phyloP scores from a whole-genome alignment of 495 filamentous ascomycete genomes.

The Immersiella caudata region DNA sequence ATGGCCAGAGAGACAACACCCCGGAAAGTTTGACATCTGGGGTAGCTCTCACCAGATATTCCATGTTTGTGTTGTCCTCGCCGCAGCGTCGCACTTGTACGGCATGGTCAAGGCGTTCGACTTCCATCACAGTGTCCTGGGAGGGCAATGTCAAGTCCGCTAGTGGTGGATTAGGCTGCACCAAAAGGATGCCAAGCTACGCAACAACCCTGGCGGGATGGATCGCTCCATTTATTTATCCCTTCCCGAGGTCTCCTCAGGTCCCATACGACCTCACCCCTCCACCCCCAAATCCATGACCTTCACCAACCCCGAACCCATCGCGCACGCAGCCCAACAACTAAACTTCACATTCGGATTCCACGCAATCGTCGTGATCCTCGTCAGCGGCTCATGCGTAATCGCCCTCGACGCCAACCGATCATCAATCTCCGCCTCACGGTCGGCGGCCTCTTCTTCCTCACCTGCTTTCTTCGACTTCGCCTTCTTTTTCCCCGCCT shows the following conservation, averaged over 20 bases:
- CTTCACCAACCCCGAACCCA: conserved; percentile 51
- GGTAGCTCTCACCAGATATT: conserved; percentile 82
- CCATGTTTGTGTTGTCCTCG: conserved; percentile 70
- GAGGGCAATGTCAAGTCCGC: conserved; percentile 33
- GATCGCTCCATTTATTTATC: too few species aligned
- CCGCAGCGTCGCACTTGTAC: conserved; percentile 64
- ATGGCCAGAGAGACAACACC: conserved; percentile 64
- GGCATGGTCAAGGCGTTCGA: conserved; percentile 61
- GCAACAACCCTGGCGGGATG: too few species aligned
- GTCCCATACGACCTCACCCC: not conserved
- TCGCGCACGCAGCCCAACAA: conserved; percentile 57
- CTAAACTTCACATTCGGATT: conserved; percentile 52
- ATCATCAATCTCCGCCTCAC: conserved; percentile 33
- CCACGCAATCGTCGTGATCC: conserved; percentile 49
- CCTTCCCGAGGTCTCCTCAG: too few species aligned
- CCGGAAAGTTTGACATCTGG: conserved; percentile 72
- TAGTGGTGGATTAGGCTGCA: too few species aligned
- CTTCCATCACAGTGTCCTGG: conserved; percentile 47
- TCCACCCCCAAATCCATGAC: conserved; percentile 52
- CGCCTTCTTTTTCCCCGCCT: conserved; percentile 58
- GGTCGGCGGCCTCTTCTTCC: conserved; percentile 31
- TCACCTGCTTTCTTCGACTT: conserved; percentile 33
- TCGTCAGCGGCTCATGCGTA: conserved; percentile 48
- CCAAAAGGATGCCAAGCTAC: too few species aligned
- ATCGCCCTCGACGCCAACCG: conserved; percentile 42